phyloP scores from a whole-genome alignment of 148 eudicot species.

The Nepenthes mirabilis region DNA sequence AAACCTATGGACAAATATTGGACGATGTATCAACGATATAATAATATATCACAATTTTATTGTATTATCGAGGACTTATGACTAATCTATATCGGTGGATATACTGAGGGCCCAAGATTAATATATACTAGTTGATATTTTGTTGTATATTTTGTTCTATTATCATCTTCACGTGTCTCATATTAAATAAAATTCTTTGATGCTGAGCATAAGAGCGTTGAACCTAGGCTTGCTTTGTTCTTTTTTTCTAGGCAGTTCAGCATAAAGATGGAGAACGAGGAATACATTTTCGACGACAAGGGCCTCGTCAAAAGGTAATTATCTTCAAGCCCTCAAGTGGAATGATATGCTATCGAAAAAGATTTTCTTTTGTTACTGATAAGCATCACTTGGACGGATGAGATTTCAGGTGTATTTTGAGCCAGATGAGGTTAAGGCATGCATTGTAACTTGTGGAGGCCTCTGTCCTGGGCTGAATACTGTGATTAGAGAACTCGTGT shows the following conservation, averaged over 20 bases:
- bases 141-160: too few species aligned
- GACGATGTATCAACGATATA: too few species aligned
- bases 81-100: too few species aligned
- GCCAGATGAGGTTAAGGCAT: slow-evolving; percentile 71
- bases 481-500: slow-evolving; percentile 77
- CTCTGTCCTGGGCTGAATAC: slow-evolving; percentile 89
- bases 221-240: not conserved
- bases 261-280: slow-evolving; percentile 67
- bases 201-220: not conserved
- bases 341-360: not conserved
- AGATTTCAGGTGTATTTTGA: slow-evolving; percentile 50
- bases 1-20: too few species aligned
- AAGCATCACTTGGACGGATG: not conserved
- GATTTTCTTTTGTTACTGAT: not conserved
- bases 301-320: slow-evolving; percentile 70
- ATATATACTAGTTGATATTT: too few species aligned
- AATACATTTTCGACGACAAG: slow-evolving; percentile 76
- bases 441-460: slow-evolving; percentile 83
- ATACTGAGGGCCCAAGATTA: too few species aligned
- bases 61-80: too few species aligned
- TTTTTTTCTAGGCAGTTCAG: slow-evolving; percentile 52
- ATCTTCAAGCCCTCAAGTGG: not conserved
- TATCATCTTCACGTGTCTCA: too few species aligned
- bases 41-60: too few species aligned
- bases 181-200: too few species aligned